phyloP scores from a whole-genome alignment of 1,284 basidiomycete genomes.

The Ceratobasidium papillatum region DNA sequence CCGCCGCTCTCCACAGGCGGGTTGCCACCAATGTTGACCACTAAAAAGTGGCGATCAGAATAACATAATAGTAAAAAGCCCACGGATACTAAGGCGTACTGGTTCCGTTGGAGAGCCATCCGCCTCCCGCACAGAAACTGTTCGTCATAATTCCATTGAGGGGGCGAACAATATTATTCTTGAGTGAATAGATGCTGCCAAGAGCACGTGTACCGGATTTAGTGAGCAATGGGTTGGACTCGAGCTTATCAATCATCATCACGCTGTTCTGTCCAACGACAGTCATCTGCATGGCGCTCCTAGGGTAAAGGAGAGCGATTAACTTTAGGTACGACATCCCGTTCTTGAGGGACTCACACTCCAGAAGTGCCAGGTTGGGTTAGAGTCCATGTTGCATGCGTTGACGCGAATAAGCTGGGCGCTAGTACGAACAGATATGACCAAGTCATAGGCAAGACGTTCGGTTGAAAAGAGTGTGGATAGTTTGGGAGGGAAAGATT shows the following conservation, averaged over 20 bases:
- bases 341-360: neutral
- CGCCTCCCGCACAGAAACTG: conserved; percentile 75
- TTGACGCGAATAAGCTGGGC: neutral
- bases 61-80: neutral
- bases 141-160: conserved; percentile 69
- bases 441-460: neutral
- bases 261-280: conserved; percentile 15
- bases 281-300: conserved; percentile 22
- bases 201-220: conserved; percentile 58
- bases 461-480: neutral
- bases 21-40: conserved; percentile 58
- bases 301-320: too few species aligned
- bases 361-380: neutral
- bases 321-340: too few species aligned
- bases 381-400: neutral
- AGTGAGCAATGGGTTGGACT: conserved; percentile 68
- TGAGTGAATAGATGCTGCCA: conserved; percentile 67
- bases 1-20: conserved; percentile 27
- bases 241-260: conserved; percentile 78
- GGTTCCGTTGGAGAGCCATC: conserved; percentile 71
- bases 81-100: conserved; percentile 61
- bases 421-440: neutral
- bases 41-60: neutral
- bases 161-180: conserved; percentile 59
- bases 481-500: neutral